Percentiles rank a stretch among this genome's conserved stretches.
Conservation (phyloP, 2,329 filamentous ascomycete genomes). For the Cercospora janseana region DNA sequence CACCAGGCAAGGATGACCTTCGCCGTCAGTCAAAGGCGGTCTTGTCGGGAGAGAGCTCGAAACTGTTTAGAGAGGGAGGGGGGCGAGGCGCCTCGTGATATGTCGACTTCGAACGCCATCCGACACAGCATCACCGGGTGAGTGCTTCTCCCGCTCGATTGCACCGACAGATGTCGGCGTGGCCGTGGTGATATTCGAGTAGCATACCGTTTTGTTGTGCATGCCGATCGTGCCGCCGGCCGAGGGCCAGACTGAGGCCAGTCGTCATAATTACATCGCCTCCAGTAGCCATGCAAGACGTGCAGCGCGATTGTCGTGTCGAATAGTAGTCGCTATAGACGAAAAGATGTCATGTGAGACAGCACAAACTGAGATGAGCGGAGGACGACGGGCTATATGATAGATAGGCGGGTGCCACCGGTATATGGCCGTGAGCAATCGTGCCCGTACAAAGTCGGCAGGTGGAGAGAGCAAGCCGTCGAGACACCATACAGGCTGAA, state of each 20-base stretch:
- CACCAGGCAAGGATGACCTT: background rate
- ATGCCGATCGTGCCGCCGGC: no score
- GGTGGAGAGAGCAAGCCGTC: background rate
- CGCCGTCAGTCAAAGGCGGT: background rate
- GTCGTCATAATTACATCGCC: no score
- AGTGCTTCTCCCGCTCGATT: slow-evolving; percentile 6
- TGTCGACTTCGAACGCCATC: slow-evolving; percentile 8
- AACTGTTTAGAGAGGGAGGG: background rate
- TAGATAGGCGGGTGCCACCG: background rate
- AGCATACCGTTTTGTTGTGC: no score
- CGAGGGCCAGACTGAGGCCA: background rate
- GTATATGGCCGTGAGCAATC: background rate
- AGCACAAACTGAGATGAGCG: no score
- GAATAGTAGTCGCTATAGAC: no score
- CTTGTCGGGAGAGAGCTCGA: background rate
- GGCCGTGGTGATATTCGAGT: slow-evolving; percentile 3
- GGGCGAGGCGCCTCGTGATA: slow-evolving; percentile 5
- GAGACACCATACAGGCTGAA: background rate
- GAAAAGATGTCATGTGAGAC: no score
- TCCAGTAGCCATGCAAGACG: no score
- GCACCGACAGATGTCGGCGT: slow-evolving; percentile 2
- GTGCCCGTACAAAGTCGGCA: background rate
- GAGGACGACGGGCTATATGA: background rate
- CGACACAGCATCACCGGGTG: slow-evolving; percentile 8
- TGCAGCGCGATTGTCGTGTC: no score